Conservation (phyloP, 2,329 filamentous ascomycete genomes). For the Aureobasidium sp. region DNA sequence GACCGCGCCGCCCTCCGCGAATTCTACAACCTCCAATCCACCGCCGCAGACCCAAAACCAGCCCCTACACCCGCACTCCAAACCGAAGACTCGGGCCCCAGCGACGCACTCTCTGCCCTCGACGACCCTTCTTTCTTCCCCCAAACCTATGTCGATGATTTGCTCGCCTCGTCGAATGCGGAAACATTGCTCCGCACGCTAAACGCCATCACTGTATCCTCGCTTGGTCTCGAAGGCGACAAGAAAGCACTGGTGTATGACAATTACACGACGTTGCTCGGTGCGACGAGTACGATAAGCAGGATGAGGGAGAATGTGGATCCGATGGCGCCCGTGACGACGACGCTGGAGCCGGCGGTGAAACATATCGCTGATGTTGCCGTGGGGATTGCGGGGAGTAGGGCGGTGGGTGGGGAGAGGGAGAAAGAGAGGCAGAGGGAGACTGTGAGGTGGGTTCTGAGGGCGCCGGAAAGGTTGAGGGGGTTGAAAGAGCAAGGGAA, state of each 20-base stretch:
- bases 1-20: constrained; percentile 85
- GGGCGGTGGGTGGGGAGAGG: constrained; percentile 23
- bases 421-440: constrained; percentile 38
- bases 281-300: constrained; percentile 91
- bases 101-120: neutral
- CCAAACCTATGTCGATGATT: constrained; percentile 54
- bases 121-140: constrained; percentile 53
- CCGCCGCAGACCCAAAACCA: constrained; percentile 28
- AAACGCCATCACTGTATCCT: neutral
- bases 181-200: neutral
- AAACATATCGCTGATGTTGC: constrained; percentile 61
- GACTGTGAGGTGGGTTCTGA: constrained; percentile 54
- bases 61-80: neutral
- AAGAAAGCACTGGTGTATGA: constrained; percentile 96
- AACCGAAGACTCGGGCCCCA: neutral
- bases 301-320: constrained; percentile 76
- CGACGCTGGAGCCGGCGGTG: constrained; percentile 64
- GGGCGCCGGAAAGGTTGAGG: constrained; percentile 51
- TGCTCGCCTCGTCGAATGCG: constrained; percentile 33
- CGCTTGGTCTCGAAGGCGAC: constrained; percentile 72
- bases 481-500: constrained; percentile 51
- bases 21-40: constrained; percentile 75
- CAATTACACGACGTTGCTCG: constrained; percentile 94
- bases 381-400: constrained; percentile 29
- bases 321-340: constrained; percentile 60